A percentile compares a stretch with the other conserved stretches of the same genome.
Evolutionary conservation across 805 yeast species (phyloP).

Genomic region (Schizosaccharomyces cryophilus): DNA sequence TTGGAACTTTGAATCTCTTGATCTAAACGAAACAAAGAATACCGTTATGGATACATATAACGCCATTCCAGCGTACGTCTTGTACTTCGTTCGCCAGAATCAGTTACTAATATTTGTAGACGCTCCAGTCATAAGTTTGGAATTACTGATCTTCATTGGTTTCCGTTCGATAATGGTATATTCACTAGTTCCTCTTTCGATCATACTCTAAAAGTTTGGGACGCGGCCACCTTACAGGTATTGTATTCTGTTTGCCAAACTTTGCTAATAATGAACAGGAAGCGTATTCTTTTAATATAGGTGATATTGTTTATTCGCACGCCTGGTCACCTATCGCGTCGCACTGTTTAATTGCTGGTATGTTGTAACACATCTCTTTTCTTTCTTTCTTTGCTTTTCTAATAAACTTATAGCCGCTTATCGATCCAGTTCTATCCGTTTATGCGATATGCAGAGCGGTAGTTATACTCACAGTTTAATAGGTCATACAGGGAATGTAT

Average conservation of each 20-base stretch:
- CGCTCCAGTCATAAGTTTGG: conserved; percentile 38
- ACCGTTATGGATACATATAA: conserved; percentile 3
- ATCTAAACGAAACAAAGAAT: conserved; percentile 9
- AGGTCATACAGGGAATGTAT: conserved; percentile 34
- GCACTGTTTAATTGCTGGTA: conserved; percentile 29
- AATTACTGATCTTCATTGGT: conserved; percentile 55
- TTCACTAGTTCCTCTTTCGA: conserved; percentile 67
- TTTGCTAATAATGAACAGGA: neutral
- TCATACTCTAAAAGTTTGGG: conserved; percentile 57
- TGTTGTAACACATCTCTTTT: neutral
- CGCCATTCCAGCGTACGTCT: neutral
- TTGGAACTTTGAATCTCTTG: conserved; percentile 29
- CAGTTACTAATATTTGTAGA: neutral
- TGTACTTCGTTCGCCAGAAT: neutral
- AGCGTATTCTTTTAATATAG: conserved; percentile 42
- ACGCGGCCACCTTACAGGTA: conserved; percentile 36
- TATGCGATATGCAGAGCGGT: conserved; percentile 39
- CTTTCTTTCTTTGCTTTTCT: neutral
- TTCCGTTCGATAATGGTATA: conserved; percentile 73
- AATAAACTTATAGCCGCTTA: neutral
- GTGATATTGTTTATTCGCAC: conserved; percentile 37
- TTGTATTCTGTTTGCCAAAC: neutral
- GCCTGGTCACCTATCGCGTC: conserved; percentile 24
- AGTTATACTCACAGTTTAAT: conserved; percentile 46
- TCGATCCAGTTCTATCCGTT: conserved; percentile 29